Evolutionary conservation across 1,284 basidiomycete genomes (phyloP).

Genomic region (Ceratobasidium theobromae): DNA sequence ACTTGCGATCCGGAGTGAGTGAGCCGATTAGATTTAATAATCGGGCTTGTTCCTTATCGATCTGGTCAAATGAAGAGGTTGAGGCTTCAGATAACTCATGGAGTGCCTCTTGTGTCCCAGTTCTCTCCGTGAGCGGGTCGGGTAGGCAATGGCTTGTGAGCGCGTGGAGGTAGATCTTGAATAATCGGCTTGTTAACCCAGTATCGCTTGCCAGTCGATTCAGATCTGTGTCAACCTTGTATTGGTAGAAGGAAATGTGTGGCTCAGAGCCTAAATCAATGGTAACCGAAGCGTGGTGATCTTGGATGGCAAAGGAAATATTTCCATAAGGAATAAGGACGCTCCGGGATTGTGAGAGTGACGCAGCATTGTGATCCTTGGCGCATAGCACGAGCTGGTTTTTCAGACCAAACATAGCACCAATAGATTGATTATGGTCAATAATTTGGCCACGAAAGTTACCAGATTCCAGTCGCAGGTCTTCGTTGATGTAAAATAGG

Average conservation of each 20-base stretch:
- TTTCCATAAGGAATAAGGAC: constrained; percentile 47
- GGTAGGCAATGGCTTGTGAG: constrained; percentile 48
- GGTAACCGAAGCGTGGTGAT: constrained; percentile 31
- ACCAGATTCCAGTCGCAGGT: constrained; percentile 33
- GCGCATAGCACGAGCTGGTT: constrained; percentile 36
- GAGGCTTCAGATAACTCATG: constrained; percentile 45
- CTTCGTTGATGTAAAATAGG: constrained; percentile 34
- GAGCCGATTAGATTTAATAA: constrained; percentile 44
- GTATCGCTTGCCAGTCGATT: constrained; percentile 45
- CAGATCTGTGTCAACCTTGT: constrained; percentile 47
- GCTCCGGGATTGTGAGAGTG: constrained; percentile 37
- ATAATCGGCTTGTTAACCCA: constrained; percentile 45
- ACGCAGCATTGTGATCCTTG: not conserved
- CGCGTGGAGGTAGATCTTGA: constrained; percentile 52
- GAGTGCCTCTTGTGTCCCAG: constrained; percentile 53
- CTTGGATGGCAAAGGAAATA: constrained; percentile 27
- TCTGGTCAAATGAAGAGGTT: constrained; percentile 46
- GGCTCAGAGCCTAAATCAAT: not conserved
- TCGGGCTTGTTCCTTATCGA: constrained; percentile 41
- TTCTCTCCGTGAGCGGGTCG: constrained; percentile 51
- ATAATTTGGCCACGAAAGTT: constrained; percentile 39
- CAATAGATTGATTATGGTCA: constrained; percentile 40
- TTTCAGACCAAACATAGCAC: constrained; percentile 40
- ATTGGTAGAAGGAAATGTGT: constrained; percentile 39
- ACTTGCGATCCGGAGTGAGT: constrained; percentile 45